These are phyloP conservation scores for Starmera dryadoides DNA, from an alignment of 805 yeast genomes.

Conservation along the genomic window DNA sequence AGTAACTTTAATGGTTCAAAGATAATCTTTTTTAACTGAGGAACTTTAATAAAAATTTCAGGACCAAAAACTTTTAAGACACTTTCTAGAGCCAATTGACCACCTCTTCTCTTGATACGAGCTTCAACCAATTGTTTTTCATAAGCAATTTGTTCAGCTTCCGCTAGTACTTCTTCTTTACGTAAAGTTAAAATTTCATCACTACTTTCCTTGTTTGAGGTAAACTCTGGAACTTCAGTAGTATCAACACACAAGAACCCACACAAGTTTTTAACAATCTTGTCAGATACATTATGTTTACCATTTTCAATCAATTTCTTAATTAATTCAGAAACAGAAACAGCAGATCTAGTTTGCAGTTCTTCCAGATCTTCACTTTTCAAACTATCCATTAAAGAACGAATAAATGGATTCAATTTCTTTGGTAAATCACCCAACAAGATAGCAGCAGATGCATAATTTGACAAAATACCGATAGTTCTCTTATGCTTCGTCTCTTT, in stretches of 20 bases:
- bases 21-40: constrained; percentile 59
- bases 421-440: constrained; percentile 65
- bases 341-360: constrained; percentile 67
- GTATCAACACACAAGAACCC: constrained; percentile 94
- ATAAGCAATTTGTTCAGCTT: constrained; percentile 51
- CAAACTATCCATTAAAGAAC: constrained; percentile 87
- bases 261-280: constrained; percentile 83
- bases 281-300: constrained; percentile 75
- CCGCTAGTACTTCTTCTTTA: constrained; percentile 69
- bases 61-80: constrained; percentile 47
- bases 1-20: constrained; percentile 53
- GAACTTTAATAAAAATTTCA: constrained; percentile 49
- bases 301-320: constrained; percentile 45
- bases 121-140: constrained; percentile 68
- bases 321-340: constrained; percentile 59
- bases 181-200: constrained; percentile 63
- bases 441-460: constrained; percentile 69
- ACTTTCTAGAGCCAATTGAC: constrained; percentile 57
- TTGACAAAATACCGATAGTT: constrained; percentile 57
- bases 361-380: constrained; percentile 63
- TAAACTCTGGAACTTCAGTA: constrained; percentile 89
- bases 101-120: constrained; percentile 78
- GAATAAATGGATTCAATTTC: constrained; percentile 81
- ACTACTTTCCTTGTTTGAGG: constrained; percentile 47
- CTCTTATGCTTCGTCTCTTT: constrained; percentile 41